Evolutionary conservation across 2,329 filamentous ascomycete genomes (phyloP).

Genomic region (Venturiaceae sp.): DNA sequence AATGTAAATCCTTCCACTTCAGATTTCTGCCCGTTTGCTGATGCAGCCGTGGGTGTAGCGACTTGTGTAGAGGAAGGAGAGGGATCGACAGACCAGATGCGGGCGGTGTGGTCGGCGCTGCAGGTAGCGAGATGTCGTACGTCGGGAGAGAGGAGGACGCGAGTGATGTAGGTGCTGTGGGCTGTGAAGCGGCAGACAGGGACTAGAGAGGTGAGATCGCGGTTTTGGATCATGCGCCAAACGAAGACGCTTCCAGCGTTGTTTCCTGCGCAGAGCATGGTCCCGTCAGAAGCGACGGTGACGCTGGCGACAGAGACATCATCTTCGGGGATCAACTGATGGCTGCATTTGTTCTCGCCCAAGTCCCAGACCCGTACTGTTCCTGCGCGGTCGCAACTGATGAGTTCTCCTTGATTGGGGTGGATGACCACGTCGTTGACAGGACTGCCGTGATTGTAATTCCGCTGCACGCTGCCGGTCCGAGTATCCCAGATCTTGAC

Average conservation of each 20-base stretch:
- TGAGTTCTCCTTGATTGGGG: conserved; percentile 95
- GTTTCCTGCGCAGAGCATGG: conserved; percentile 85
- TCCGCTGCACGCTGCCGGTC: conserved; percentile 76
- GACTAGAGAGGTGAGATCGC: conserved; percentile 72
- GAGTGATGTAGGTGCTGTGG: conserved; percentile 87
- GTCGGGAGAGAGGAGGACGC: conserved; percentile 82
- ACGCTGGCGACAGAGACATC: conserved; percentile 90
- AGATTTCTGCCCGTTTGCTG: conserved; percentile 12
- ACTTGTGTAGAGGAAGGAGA: conserved; percentile 13
- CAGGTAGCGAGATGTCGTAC: conserved; percentile 92
- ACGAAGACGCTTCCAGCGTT: conserved; percentile 91
- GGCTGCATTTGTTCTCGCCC: conserved; percentile 92
- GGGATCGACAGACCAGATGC: conserved; percentile 92
- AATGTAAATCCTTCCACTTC: conserved; percentile 58
- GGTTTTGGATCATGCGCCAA: conserved; percentile 82
- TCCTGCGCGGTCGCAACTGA: conserved; percentile 87
- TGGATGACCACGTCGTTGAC: conserved; percentile 99
- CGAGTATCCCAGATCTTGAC: conserved; percentile 97
- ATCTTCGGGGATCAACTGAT: conserved; percentile 92
- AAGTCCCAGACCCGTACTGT: conserved; percentile 95
- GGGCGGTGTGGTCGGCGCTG: conserved; percentile 86
- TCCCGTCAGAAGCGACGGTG: conserved; percentile 90
- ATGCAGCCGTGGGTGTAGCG: conserved; percentile 15
- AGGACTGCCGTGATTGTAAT: conserved; percentile 79
- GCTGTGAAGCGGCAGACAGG: conserved; percentile 84